Percentiles rank a stretch among this genome's conserved stretches.
phyloP scores from a whole-genome alignment of 768 basidiomycete genomes.

The Epithele typhae region DNA sequence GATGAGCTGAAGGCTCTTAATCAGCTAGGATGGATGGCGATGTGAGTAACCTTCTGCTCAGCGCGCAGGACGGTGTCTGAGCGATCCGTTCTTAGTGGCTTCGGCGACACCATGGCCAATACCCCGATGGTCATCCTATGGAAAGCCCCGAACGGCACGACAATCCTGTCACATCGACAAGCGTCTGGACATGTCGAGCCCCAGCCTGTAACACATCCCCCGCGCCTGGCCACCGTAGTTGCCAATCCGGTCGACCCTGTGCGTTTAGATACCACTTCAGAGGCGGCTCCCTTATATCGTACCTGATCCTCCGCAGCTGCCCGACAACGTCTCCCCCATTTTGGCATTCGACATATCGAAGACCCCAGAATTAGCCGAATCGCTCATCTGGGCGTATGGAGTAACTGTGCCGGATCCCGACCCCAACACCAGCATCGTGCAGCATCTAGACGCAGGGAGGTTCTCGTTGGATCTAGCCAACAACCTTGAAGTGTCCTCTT shows the following conservation, averaged over 20 bases:
- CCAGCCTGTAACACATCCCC: conserved; percentile 36
- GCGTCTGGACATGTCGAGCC: conserved; percentile 47
- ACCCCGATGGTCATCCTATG: conserved; percentile 56
- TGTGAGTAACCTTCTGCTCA: conserved; percentile 30
- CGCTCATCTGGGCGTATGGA: conserved; percentile 37
- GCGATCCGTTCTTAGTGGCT: conserved; percentile 30
- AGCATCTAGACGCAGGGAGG: conserved; percentile 33
- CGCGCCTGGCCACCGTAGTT: conserved; percentile 36
- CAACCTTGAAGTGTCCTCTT: too few relatives aligned
- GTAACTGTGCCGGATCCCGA: conserved; percentile 27
- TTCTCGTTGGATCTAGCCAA: conserved; percentile 32
- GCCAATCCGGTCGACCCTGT: conserved; percentile 29
- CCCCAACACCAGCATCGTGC: conserved; percentile 26
- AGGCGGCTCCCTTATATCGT: background rate
- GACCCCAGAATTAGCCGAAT: conserved; percentile 23
- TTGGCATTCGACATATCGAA: conserved; percentile 31
- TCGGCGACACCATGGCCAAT: conserved; percentile 44
- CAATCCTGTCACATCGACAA: conserved; percentile 56
- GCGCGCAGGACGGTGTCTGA: background rate
- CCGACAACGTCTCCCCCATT: conserved; percentile 19
- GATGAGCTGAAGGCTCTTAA: conserved; percentile 41
- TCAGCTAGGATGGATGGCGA: conserved; percentile 49
- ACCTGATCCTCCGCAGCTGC: conserved; percentile 10
- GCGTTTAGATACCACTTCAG: conserved; percentile 8
- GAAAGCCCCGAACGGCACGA: conserved; percentile 46